Percentiles rank a stretch among this genome's conserved stretches.
Evolutionary conservation across 23 red algal genomes (phyloP).

Genomic region (Gracilaria vermiculophylla): DNA sequence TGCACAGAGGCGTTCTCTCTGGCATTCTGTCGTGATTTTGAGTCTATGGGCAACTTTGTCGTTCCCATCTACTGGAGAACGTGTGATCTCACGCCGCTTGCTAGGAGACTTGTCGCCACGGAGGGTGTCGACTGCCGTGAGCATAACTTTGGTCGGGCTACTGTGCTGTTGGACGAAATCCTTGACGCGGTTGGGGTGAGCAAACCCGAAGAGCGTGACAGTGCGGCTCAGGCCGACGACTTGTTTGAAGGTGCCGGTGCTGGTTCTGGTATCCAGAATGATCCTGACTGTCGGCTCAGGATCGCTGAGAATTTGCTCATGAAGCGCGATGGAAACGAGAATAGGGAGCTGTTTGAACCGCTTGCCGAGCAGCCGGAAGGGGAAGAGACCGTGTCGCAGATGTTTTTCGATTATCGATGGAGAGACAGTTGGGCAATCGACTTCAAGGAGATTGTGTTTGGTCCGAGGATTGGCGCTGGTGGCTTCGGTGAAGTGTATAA

Average conservation of each 20-base stretch:
- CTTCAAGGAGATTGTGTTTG: conserved; percentile 80
- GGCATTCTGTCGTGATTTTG: conserved; percentile 89
- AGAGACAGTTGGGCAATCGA: conserved; percentile 84
- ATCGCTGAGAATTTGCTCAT: conserved; percentile 82
- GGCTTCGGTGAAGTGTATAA: conserved; percentile 98
- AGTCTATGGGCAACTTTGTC: conserved; percentile 82
- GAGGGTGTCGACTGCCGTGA: conserved; percentile 87
- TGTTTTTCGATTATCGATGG: conserved; percentile 83
- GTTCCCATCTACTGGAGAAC: conserved; percentile 80
- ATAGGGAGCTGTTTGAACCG: conserved; percentile 62
- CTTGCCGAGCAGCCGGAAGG: conserved; percentile 43
- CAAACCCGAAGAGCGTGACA: conserved; percentile 34
- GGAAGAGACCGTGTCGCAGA: conserved; percentile 69
- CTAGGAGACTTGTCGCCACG: conserved; percentile 69
- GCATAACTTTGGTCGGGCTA: conserved; percentile 54
- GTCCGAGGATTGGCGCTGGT: conserved; percentile 91
- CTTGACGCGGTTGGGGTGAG: conserved; percentile 38
- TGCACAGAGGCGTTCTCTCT: conserved; percentile 88
- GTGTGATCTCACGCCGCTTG: conserved; percentile 83
- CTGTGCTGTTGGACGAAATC: conserved; percentile 74
- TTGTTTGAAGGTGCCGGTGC: conserved; percentile 60
- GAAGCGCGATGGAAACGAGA: conserved; percentile 72
- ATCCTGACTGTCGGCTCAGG: conserved; percentile 35
- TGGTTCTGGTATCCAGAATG: conserved; percentile 47
- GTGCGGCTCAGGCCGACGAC: conserved; percentile 26